Conservation (phyloP, 2,329 filamentous ascomycete species). For the Phyllosticta paracitricarpa region DNA sequence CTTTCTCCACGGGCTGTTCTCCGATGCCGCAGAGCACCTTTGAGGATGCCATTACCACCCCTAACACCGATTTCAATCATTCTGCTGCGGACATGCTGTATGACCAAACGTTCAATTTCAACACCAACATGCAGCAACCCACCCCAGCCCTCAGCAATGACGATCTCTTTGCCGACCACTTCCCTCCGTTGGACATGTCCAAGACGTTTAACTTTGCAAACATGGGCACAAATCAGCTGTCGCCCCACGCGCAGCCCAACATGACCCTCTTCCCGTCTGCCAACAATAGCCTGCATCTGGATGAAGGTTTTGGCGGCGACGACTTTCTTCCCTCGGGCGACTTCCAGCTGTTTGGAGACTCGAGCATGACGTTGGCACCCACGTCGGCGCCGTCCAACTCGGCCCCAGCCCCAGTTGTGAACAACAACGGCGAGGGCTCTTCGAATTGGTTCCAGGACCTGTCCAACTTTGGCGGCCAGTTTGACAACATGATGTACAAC, state of each 20-base stretch:
- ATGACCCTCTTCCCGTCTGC: slow-evolving; percentile 60
- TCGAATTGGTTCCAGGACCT: slow-evolving; percentile 30
- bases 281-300: slow-evolving; percentile 45
- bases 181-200: slow-evolving; percentile 2
- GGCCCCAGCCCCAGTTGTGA: neutral
- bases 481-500: slow-evolving; percentile 16
- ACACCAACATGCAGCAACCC: slow-evolving; percentile 46
- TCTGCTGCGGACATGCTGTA: slow-evolving; percentile 47
- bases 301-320: slow-evolving; percentile 49
- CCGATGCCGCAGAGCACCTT: slow-evolving; percentile 32
- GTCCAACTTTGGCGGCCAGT: slow-evolving; percentile 27
- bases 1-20: slow-evolving; percentile 32
- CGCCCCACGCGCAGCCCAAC: slow-evolving; percentile 57
- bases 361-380: neutral
- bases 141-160: slow-evolving; percentile 32
- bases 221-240: slow-evolving; percentile 40
- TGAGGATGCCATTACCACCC: slow-evolving; percentile 36
- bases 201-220: neutral
- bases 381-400: slow-evolving; percentile 29
- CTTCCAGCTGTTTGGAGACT: slow-evolving; percentile 43
- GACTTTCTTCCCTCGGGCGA: slow-evolving; percentile 38
- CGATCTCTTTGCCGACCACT: slow-evolving; percentile 26
- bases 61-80: slow-evolving; percentile 44
- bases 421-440: slow-evolving; percentile 18
- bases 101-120: slow-evolving; percentile 50